These are phyloP conservation scores for Iris macrosiphon DNA, from an alignment of 106 monocot genomes.

Conservation along the genomic window DNA sequence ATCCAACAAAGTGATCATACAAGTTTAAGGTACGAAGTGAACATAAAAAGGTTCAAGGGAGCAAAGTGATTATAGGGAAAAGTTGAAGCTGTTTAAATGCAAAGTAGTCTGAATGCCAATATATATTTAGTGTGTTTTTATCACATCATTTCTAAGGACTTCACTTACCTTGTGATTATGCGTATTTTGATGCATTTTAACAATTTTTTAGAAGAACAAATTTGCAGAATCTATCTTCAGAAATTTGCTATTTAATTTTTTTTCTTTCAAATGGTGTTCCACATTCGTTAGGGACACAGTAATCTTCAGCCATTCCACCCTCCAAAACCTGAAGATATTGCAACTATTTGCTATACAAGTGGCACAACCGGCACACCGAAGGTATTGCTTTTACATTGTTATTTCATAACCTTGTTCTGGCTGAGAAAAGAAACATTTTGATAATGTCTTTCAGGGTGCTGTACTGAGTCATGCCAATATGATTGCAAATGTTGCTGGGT, in stretches of 20 bases:
- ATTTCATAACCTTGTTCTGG: background rate
- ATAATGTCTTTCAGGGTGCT: conserved; percentile 64
- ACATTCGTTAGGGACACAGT: conserved; percentile 41
- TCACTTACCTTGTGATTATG: no score
- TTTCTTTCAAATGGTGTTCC: background rate
- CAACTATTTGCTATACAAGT: conserved; percentile 97
- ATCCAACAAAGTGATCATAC: no score
- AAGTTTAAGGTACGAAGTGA: no score
- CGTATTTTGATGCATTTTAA: no score
- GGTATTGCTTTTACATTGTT: conserved; percentile 30
- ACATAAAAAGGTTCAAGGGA: no score
- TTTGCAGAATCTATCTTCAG: background rate
- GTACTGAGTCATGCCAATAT: conserved; percentile 78
- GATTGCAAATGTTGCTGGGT: conserved; percentile 84
- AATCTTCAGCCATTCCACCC: conserved; percentile 72
- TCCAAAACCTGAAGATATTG: conserved; percentile 84
- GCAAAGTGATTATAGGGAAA: no score
- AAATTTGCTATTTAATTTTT: background rate
- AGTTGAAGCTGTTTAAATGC: no score
- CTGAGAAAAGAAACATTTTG: background rate
- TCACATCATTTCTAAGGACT: no score
- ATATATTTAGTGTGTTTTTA: no score
- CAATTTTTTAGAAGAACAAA: no score
- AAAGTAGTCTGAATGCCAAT: no score
- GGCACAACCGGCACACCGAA: conserved; percentile 99